These are phyloP conservation scores for Eimeria necatrix DNA, from an alignment of 169 alveolate genomes.

Conservation along the genomic window DNA sequence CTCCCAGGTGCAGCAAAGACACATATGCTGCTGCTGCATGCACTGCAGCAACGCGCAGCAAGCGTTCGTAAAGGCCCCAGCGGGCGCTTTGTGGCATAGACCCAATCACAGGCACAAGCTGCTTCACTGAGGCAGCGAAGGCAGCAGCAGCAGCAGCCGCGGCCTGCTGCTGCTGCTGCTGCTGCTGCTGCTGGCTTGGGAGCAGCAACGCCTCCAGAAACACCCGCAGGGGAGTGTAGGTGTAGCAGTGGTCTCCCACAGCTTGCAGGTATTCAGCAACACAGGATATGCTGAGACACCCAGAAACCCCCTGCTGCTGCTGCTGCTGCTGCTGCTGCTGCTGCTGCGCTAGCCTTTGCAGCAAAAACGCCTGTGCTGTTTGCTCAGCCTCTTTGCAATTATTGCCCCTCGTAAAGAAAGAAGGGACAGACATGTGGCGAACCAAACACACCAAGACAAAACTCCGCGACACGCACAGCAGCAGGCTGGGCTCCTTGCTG, in stretches of 20 bases:
- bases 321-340: background rate
- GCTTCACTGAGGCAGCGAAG: background rate
- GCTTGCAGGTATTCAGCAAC: slow-evolving; percentile 10
- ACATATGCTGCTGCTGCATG: slow-evolving; percentile 11
- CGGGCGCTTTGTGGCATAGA: background rate
- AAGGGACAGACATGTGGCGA: background rate
- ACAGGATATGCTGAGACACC: background rate
- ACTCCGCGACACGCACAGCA: slow-evolving; percentile 42
- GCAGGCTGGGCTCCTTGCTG: slow-evolving; percentile 1
- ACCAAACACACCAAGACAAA: slow-evolving; percentile 18
- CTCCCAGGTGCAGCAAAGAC: background rate
- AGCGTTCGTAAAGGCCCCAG: slow-evolving; percentile 11
- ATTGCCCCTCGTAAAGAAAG: slow-evolving; percentile 40
- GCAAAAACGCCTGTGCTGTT: background rate
- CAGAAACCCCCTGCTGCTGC: background rate
- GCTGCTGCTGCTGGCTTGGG: background rate
- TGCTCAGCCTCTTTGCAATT: slow-evolving; percentile 45
- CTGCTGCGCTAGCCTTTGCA: background rate
- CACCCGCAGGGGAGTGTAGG: slow-evolving; percentile 58
- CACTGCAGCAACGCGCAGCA: background rate
- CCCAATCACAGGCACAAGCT: background rate
- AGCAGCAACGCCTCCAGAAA: slow-evolving; percentile 27
- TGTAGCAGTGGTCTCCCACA: background rate
- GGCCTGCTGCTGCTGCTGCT: background rate
- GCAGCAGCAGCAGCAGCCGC: background rate